Conservation (phyloP, 2,329 filamentous ascomycete species). For the Arthrinium puccinioides region DNA sequence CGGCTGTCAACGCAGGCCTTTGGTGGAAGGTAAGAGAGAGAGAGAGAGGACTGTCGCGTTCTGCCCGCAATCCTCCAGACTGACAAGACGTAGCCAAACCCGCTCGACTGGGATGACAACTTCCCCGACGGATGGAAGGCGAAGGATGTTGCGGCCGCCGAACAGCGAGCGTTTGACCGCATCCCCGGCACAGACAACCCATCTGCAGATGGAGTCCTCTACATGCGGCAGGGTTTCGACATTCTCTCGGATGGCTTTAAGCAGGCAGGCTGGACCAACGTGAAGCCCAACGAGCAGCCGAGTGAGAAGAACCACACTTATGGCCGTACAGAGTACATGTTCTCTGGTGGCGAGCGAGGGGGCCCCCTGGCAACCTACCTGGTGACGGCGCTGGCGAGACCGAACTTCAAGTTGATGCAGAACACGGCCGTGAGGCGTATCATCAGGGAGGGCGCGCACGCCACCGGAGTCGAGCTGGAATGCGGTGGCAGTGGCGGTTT, state of each 20-base stretch:
- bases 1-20: conserved; percentile 60
- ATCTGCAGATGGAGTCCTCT: conserved; percentile 58
- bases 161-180: conserved; percentile 56
- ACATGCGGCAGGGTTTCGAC: conserved; percentile 60
- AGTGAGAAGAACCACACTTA: conserved; percentile 59
- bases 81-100: conserved; percentile 43
- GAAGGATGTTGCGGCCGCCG: conserved; percentile 50
- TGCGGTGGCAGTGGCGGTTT: conserved; percentile 44
- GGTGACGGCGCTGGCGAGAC: conserved; percentile 47
- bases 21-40: conserved; percentile 48
- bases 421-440: conserved; percentile 60
- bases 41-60: too few species aligned
- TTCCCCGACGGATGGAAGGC: conserved; percentile 68
- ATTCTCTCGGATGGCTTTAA: conserved; percentile 53
- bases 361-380: conserved; percentile 69
- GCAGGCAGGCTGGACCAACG: conserved; percentile 53
- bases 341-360: conserved; percentile 55
- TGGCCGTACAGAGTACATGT: conserved; percentile 61
- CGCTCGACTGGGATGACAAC: conserved; percentile 62
- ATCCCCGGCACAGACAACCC: conserved; percentile 63
- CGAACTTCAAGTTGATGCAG: conserved; percentile 61
- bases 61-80: too few species aligned
- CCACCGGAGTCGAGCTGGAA: conserved; percentile 64
- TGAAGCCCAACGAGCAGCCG: conserved; percentile 54
- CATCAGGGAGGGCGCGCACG: conserved; percentile 51